Percentiles rank a stretch among this genome's conserved stretches.
Conservation (phyloP, 2,329 filamentous ascomycete genomes). For the Colletotrichum neosansevieriae region DNA sequence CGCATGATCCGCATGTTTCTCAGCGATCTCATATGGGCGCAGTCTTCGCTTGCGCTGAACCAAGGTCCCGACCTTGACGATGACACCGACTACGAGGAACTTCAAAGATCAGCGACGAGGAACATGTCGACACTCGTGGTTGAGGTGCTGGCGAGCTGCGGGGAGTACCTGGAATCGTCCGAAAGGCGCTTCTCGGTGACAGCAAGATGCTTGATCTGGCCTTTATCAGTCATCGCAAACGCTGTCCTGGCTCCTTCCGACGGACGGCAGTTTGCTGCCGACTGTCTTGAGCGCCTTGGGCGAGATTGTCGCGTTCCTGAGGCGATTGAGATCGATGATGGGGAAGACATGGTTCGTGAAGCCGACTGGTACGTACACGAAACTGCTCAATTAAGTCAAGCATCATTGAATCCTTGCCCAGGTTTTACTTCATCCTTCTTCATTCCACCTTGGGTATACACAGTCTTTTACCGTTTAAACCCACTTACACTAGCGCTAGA, state of each 20-base stretch:
- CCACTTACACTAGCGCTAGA: slow-evolving; percentile 2
- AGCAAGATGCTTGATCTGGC: slow-evolving; percentile 44
- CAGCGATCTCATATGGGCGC: slow-evolving; percentile 38
- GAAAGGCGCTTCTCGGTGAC: slow-evolving; percentile 41
- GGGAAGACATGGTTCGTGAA: slow-evolving; percentile 6
- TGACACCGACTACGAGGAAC: slow-evolving; percentile 15
- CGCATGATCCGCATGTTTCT: slow-evolving; percentile 45
- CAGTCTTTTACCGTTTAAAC: background rate
- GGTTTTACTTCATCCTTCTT: background rate
- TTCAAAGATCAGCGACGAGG: slow-evolving; percentile 23
- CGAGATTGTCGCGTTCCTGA: slow-evolving; percentile 43
- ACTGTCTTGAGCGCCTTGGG: slow-evolving; percentile 42
- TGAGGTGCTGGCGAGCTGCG: slow-evolving; percentile 43
- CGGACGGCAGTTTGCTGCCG: slow-evolving; percentile 34
- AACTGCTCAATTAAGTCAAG: background rate
- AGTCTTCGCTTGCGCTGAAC: slow-evolving; percentile 14
- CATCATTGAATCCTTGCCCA: slow-evolving; percentile 23
- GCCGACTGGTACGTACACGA: slow-evolving; percentile 38
- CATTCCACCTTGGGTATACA: slow-evolving; percentile 28
- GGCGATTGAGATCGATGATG: background rate
- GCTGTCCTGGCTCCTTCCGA: slow-evolving; percentile 27
- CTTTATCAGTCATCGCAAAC: slow-evolving; percentile 42
- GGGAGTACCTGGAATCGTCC: slow-evolving; percentile 39
- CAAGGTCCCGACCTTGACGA: slow-evolving; percentile 18
- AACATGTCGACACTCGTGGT: slow-evolving; percentile 41